phyloP scores from a whole-genome alignment of 169 alveolate genomes.

The Toxoplasma gondii region DNA sequence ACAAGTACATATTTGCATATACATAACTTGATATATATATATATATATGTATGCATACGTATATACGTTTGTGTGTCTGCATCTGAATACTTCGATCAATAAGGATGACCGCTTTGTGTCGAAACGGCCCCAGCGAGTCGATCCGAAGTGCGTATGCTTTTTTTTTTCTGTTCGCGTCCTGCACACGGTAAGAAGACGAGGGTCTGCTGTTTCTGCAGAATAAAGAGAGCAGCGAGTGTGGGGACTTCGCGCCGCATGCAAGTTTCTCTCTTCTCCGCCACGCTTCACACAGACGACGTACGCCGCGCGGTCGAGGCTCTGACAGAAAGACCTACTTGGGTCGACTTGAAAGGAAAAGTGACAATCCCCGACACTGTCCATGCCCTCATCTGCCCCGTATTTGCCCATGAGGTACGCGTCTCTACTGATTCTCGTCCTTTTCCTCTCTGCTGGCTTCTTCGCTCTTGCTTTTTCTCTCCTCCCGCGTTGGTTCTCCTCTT shows the following conservation, averaged over 20 bases:
- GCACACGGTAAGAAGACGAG: background rate
- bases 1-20: too few relatives aligned
- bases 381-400: background rate
- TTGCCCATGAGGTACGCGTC: conserved; percentile 16
- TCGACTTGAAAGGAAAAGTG: conserved; percentile 58
- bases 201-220: background rate
- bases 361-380: conserved; percentile 56
- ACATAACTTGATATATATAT: too few relatives aligned
- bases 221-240: background rate
- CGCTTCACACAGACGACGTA: conserved; percentile 68
- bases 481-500: background rate
- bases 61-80: too few relatives aligned
- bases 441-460: background rate
- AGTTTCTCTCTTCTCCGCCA: conserved; percentile 72
- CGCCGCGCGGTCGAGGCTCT: conserved; percentile 30
- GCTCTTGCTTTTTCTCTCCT: background rate
- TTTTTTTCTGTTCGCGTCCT: background rate
- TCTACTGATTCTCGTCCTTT: background rate
- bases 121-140: background rate
- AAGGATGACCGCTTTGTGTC: too few relatives aligned
- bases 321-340: conserved; percentile 50
- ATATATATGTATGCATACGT: too few relatives aligned
- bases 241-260: conserved; percentile 54
- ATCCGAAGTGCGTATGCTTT: background rate
- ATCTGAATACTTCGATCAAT: too few relatives aligned